Base-by-base conservation (phyloP, 331 rosid species). In the Rosa hybrid region DNA sequence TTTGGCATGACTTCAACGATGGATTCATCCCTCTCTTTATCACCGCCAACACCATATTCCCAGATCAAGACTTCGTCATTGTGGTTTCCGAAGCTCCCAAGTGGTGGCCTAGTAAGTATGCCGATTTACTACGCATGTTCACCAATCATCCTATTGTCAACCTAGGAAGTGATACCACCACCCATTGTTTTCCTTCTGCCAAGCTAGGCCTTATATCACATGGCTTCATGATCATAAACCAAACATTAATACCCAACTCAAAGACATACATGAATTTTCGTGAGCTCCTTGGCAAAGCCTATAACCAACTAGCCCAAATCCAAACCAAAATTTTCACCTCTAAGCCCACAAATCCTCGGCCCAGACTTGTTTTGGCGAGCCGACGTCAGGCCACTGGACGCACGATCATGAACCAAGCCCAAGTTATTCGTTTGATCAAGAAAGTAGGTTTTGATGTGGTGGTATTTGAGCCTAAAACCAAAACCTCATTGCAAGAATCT, bases 31-130 rank as follows among this genome's bases (percentile, higher is more conserved):
- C 92, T 0, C 75, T 86, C 20, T 88, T 77, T 70, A 78, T 88
- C 79, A 88, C 87, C 13, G 68, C 48, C 30, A 68, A 83, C 14
- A 76, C 89, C 0, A 0, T 84, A 0, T 85, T 75, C 62, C 77
- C 45, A 0, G 38, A 77, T 6, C 89, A 68, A 75, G 82, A 92
- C 21, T 72, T 90, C 0, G 50, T 77, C 3, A 84, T 89, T 1
- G 89, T 87, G 25, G 65, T 92, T 11, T 71, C 71, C 0, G 83
- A 87, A 18, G 80, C 81, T 21, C 30, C 4, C n/a, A 8, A 5
- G 9, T 87, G 90, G 91, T 92, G 93, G 92, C 51, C 81, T 12
- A 30, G 60, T 5, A 92, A 86, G 62, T 92, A 89, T 11, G 79
- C 14, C 0, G 81, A 87, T 9, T 49, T 89, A 6, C 62, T 90